phyloP scores from a whole-genome alignment of 2,329 filamentous ascomycete genomes.

The Neocatenulostroma microsporum region DNA sequence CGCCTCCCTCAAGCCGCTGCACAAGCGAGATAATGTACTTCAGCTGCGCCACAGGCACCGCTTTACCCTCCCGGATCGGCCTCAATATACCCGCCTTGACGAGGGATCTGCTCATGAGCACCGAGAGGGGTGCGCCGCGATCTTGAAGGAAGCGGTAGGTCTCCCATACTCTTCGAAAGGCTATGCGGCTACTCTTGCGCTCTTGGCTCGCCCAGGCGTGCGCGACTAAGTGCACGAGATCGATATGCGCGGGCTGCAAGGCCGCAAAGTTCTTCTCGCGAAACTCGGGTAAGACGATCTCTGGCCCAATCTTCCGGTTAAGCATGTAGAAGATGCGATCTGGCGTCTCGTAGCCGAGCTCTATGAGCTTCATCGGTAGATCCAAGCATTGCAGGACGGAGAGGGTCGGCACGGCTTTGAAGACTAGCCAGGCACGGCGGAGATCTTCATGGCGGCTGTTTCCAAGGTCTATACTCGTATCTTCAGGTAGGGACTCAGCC shows the following conservation, averaged over 20 bases:
- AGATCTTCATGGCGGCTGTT: too few relatives aligned
- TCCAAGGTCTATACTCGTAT: too few relatives aligned
- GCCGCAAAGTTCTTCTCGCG: conserved; percentile 3
- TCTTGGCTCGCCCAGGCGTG: conserved; percentile 34
- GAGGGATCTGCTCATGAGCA: conserved; percentile 41
- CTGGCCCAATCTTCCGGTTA: conserved; percentile 10
- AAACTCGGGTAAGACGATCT: conserved; percentile 8
- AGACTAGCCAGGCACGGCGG: conserved; percentile 15
- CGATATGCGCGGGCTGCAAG: conserved; percentile 31
- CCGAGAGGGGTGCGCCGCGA: conserved; percentile 36
- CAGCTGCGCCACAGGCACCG: conserved; percentile 29
- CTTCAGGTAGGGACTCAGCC: too few relatives aligned
- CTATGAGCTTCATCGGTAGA: conserved; percentile 17
- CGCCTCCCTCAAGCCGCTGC: conserved; percentile 34
- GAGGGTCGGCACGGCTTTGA: conserved; percentile 11
- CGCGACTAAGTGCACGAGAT: conserved; percentile 41
- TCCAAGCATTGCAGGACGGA: conserved; percentile 14
- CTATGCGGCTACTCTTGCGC: conserved; percentile 31
- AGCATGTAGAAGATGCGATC: conserved; percentile 19
- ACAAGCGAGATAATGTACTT: conserved; percentile 41
- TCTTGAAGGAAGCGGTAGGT: conserved; percentile 40
- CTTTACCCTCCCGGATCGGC: conserved; percentile 31
- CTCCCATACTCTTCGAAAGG: conserved; percentile 41
- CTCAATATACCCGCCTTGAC: conserved; percentile 44
- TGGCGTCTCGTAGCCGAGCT: conserved; percentile 6